phyloP scores from a whole-genome alignment of 1,139 yeast species.

The Lodderomyces orthopsilosis region DNA sequence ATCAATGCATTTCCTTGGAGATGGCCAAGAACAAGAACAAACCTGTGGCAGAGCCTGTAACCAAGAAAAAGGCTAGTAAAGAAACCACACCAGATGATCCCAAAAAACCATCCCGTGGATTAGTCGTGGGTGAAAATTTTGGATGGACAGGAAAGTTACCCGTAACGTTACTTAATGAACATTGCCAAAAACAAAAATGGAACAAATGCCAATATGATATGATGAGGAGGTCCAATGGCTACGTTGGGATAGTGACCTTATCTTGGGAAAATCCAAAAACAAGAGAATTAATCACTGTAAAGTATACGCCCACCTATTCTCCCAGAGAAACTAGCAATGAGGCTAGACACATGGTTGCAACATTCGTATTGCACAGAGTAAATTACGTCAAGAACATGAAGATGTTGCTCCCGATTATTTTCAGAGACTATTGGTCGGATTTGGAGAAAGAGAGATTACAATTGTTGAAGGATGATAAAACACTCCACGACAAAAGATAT shows the following conservation, averaged over 20 bases:
- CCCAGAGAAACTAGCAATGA: conserved; percentile 81
- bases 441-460: conserved; percentile 58
- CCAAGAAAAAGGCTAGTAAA: conserved; percentile 2
- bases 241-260: conserved; percentile 57
- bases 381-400: conserved; percentile 80
- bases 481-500: conserved; percentile 51
- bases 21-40: conserved; percentile 14
- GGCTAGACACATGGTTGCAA: conserved; percentile 88
- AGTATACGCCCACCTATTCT: conserved; percentile 63
- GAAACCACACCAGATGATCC: conserved; percentile 14
- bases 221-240: conserved; percentile 51
- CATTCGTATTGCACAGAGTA: conserved; percentile 77
- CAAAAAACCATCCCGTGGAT: conserved; percentile 41
- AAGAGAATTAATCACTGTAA: conserved; percentile 57
- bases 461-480: conserved; percentile 43
- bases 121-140: conserved; percentile 47
- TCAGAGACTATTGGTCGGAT: conserved; percentile 73
- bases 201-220: conserved; percentile 77
- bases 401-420: conserved; percentile 83
- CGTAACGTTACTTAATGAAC: conserved; percentile 79
- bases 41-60: conserved; percentile 7
- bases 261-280: conserved; percentile 82
- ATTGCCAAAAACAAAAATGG: conserved; percentile 89
- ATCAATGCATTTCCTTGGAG: neutral
- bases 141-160: conserved; percentile 96